Base-by-base conservation (phyloP, 805 yeast genomes). In the Pichia scutulata region DNA sequence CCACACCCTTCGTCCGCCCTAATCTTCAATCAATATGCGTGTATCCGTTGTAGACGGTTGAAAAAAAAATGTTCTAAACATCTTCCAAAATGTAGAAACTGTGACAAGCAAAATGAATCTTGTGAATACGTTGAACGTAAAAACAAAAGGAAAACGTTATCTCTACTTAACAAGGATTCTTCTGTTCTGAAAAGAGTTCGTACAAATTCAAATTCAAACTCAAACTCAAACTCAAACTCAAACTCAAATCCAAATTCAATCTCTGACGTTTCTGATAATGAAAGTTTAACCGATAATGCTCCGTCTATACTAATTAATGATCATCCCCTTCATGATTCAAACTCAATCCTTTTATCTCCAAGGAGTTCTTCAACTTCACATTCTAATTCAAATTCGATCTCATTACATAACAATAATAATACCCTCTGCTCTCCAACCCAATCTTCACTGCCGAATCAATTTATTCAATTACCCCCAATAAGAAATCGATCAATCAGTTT, bases 31-130 rank as follows among this genome's bases (percentile, higher is more conserved):
- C 64, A 59, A 40, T 62, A 62, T 39, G 63, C 78, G 1, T 77
- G 81, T 57, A 60, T 70, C 18, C 58, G 79, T 39, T 77, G 82
- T 56, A 65, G 81, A 46, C 62, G 70, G 46, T 60, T 75, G 39
- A 77, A 77, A 61, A 76, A 76, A 60, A 73, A 71, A 54, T 77
- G 82, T 56, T 65, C 75, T 1, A 71, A 74, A 54, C 65, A 71
- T 22, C 49, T 60, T 1, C 80, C 81, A 0, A 60, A 55, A 18
- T 77, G 82, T 55, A 50, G 54, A 12, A 74, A 72, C 54, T 77
- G 82, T 54, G 44, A 41, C 12, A 70, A 64, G 50, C 69, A 72
- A 8, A 62, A 63, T 8, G 70, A 65, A 45, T 41, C 43, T 2
- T 77, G 81, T 57, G 64, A 62, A 40, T 76, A 76, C 55, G 71